Evolutionary conservation across 2,329 filamentous ascomycete genomes (phyloP).

Genomic region (Dothideomycetidae sp.): DNA sequence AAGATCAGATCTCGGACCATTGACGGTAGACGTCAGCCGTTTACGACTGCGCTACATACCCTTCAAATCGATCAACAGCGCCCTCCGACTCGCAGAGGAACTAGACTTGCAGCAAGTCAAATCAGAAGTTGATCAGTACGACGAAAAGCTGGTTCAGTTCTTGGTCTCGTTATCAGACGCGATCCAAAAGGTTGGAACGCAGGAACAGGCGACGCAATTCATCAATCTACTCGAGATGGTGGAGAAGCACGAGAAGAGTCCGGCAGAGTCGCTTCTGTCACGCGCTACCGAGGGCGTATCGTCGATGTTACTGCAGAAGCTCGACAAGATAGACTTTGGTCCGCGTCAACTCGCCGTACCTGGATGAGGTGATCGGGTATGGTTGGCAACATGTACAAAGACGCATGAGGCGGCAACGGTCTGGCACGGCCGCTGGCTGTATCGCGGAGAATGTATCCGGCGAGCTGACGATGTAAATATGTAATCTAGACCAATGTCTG

Average conservation of each 20-base stretch:
- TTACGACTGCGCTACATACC: not conserved
- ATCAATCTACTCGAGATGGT: not conserved
- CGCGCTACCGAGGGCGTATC: not conserved
- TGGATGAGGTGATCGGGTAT: no score
- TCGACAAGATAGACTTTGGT: constrained; percentile 1
- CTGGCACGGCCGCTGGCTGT: no score
- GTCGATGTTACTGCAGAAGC: constrained; percentile 1
- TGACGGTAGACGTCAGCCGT: constrained; percentile 1
- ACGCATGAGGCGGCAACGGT: no score
- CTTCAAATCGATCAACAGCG: not conserved
- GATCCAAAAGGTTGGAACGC: constrained; percentile 3
- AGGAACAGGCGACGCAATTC: not conserved
- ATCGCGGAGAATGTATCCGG: no score
- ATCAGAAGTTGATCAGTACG: not conserved
- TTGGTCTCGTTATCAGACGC: constrained; percentile 3
- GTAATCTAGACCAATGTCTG: no score
- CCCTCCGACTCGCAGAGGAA: not conserved
- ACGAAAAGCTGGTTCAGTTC: constrained; percentile 3
- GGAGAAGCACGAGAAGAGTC: not conserved
- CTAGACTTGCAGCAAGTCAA: constrained; percentile 1
- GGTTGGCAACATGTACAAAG: no score
- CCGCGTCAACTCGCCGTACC: not conserved
- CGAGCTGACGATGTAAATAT: no score
- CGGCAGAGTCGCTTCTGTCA: not conserved
- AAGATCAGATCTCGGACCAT: not conserved